Conservation (phyloP, 257 asterid genomes). For the Plantago elongata region DNA sequence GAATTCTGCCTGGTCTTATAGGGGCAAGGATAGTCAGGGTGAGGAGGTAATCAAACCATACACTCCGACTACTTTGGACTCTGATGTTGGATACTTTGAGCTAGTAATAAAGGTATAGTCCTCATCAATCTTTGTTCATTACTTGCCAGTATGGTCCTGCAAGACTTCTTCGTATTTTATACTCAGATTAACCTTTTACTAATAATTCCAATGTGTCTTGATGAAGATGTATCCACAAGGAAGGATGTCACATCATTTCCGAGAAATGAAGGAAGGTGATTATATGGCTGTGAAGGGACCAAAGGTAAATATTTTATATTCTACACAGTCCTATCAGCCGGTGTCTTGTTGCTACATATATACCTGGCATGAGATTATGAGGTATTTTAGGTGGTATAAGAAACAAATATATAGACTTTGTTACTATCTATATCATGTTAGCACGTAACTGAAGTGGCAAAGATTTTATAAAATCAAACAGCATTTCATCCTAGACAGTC, state of each 20-base stretch:
- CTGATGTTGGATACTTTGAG: conserved; percentile 88
- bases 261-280: conserved; percentile 91
- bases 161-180: not conserved
- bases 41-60: conserved; percentile 95
- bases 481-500: no score
- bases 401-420: not conserved
- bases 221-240: conserved; percentile 98
- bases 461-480: no score
- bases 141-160: not conserved
- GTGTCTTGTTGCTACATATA: not conserved
- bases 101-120: conserved; percentile 76
- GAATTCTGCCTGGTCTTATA: conserved; percentile 15
- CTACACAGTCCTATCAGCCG: not conserved
- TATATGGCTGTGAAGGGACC: conserved; percentile 91
- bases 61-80: conserved; percentile 96
- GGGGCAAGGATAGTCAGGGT: conserved; percentile 93
- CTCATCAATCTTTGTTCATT: not conserved
- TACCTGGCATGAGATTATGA: not conserved
- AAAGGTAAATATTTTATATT: conserved; percentile 30
- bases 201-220: not conserved
- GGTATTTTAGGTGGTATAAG: not conserved
- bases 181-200: not conserved
- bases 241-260: conserved; percentile 97
- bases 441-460: no score
- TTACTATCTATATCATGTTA: no score